phyloP scores from a whole-genome alignment of 192 early-diverging fungal species.

The Coemansia aciculifera region DNA sequence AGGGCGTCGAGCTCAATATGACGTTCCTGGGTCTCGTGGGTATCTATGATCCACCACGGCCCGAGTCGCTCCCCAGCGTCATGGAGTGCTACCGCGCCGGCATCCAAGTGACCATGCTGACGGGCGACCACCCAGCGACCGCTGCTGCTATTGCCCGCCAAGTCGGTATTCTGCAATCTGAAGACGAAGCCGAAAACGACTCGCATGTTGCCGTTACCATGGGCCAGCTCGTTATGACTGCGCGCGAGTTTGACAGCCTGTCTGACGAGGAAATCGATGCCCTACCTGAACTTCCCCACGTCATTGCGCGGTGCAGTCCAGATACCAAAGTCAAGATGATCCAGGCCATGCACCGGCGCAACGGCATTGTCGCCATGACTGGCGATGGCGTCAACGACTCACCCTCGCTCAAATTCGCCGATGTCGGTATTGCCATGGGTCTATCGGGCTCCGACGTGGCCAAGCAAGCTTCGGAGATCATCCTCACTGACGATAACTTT shows the following conservation, averaged over 20 bases:
- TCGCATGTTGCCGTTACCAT: slow-evolving; percentile 34
- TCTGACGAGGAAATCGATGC: slow-evolving; percentile 79
- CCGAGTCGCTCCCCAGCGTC: slow-evolving; percentile 65
- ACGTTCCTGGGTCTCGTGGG: slow-evolving; percentile 87
- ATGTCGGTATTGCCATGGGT: slow-evolving; percentile 78
- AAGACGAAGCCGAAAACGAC: slow-evolving; percentile 24
- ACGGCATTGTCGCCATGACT: slow-evolving; percentile 82
- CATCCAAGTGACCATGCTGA: slow-evolving; percentile 94
- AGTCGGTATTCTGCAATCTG: slow-evolving; percentile 71
- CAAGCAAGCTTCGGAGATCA: slow-evolving; percentile 83
- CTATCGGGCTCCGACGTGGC: slow-evolving; percentile 73
- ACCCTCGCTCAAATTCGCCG: slow-evolving; percentile 73
- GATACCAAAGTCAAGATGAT: slow-evolving; percentile 99
- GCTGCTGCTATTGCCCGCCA: slow-evolving; percentile 90
- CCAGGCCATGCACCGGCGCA: slow-evolving; percentile 79
- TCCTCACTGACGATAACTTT: slow-evolving; percentile 81
- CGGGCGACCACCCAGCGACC: slow-evolving; percentile 90
- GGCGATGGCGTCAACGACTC: slow-evolving; percentile 88
- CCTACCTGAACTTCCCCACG: slow-evolving; percentile 77
- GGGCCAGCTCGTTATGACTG: slow-evolving; percentile 73
- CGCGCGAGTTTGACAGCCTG: slow-evolving; percentile 80
- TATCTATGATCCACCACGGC: slow-evolving; percentile 88
- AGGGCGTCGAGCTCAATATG: slow-evolving; percentile 69
- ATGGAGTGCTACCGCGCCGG: slow-evolving; percentile 85
- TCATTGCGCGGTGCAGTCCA: slow-evolving; percentile 91